A percentile compares a stretch with the other conserved stretches of the same genome.
These are phyloP conservation scores for Aspergillus sp. DNA, from an alignment of 2,329 filamentous ascomycete species.

Conservation along the genomic window DNA sequence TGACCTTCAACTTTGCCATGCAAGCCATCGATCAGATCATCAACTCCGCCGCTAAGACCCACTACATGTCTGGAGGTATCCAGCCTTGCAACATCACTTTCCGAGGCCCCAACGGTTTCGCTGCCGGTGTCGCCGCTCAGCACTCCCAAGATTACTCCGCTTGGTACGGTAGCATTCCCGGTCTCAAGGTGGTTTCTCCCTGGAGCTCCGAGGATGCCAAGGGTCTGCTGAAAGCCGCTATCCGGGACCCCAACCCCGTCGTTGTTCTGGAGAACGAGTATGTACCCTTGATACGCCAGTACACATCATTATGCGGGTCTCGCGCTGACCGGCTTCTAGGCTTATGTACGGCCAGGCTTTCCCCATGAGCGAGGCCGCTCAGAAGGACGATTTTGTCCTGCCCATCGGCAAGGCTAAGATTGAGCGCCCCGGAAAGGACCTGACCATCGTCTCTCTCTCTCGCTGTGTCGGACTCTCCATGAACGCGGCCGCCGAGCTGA, in stretches of 20 bases:
- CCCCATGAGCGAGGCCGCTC: constrained; percentile 95
- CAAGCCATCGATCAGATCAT: constrained; percentile 99
- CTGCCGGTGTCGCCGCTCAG: constrained; percentile 90
- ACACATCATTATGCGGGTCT: background rate
- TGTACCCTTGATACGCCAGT: constrained; percentile 15
- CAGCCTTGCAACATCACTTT: constrained; percentile 99
- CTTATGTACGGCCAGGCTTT: constrained; percentile 88
- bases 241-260: constrained; percentile 96
- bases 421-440: constrained; percentile 90
- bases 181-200: constrained; percentile 92
- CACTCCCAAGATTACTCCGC: constrained; percentile 98
- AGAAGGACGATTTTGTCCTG: constrained; percentile 94
- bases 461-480: constrained; percentile 93
- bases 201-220: constrained; percentile 99
- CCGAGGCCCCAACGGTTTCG: constrained; percentile 98
- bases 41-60: constrained; percentile 98
- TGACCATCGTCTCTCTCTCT: constrained; percentile 92
- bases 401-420: constrained; percentile 99
- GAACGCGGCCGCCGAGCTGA: constrained; percentile 81
- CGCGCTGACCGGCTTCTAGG: constrained; percentile 42
- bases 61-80: constrained; percentile 99
- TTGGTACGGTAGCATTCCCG: constrained; percentile 98
- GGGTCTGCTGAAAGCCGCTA: constrained; percentile 94
- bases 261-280: constrained; percentile 83
- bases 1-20: constrained; percentile 99